Evolutionary conservation across 2,329 filamentous ascomycete species (phyloP).

Genomic region (Alternaria viburni): DNA sequence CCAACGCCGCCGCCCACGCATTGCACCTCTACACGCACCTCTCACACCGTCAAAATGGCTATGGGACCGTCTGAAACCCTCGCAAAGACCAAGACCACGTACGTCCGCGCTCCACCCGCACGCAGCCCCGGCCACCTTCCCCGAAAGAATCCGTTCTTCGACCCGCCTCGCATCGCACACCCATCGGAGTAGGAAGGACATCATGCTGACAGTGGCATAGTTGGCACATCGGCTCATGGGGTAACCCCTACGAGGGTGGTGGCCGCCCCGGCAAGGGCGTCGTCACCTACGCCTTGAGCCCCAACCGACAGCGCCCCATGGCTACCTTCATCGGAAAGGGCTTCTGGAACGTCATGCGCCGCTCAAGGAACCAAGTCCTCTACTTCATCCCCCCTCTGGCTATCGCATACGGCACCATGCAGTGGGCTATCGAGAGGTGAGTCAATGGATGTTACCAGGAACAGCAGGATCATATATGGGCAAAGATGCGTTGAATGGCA

Average conservation of each 20-base stretch:
- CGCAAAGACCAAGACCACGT: constrained; percentile 38
- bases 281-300: constrained; percentile 74
- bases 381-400: constrained; percentile 85
- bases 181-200: constrained; percentile 8
- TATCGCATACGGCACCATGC: constrained; percentile 79
- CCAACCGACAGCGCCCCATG: constrained; percentile 88
- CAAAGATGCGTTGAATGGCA: background rate
- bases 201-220: constrained; percentile 29
- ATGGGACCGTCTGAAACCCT: constrained; percentile 35
- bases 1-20: constrained; percentile 25
- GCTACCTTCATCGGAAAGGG: constrained; percentile 79
- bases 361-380: constrained; percentile 83
- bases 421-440: constrained; percentile 92
- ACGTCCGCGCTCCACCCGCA: constrained; percentile 21
- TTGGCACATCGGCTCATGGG: constrained; percentile 48
- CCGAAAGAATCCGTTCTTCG: constrained; percentile 10
- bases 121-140: background rate
- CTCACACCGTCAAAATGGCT: constrained; percentile 36
- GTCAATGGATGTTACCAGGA: constrained; percentile 40
- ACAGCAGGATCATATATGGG: background rate
- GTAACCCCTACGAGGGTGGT: constrained; percentile 49
- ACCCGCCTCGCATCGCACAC: constrained; percentile 7
- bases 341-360: constrained; percentile 94
- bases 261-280: constrained; percentile 64
- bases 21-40: constrained; percentile 21